Percentiles rank a stretch among this genome's conserved stretches.
Evolutionary conservation across 768 basidiomycete species (phyloP).

Genomic region (Serendipita sp.): DNA sequence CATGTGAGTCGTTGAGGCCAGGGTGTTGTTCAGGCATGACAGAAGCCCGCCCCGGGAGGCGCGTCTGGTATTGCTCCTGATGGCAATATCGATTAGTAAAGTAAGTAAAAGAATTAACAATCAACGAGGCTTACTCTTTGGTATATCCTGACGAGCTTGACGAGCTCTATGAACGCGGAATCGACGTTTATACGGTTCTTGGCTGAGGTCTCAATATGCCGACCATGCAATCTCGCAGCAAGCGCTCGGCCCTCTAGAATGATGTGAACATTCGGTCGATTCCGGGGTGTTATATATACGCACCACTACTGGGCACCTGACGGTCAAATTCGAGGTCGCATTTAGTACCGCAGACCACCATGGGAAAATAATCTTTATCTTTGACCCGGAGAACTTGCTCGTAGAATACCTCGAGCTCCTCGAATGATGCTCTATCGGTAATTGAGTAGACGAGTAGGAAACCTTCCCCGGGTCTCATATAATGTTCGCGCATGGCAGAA

Average conservation of each 20-base stretch:
- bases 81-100: neutral
- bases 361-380: slow-evolving; percentile 88
- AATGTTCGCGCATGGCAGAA: slow-evolving; percentile 93
- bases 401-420: slow-evolving; percentile 91
- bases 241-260: slow-evolving; percentile 26
- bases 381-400: slow-evolving; percentile 94
- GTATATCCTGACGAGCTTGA: slow-evolving; percentile 25
- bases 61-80: neutral
- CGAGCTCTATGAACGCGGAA: slow-evolving; percentile 26
- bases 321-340: slow-evolving; percentile 91
- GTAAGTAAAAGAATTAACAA: neutral
- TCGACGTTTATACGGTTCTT: slow-evolving; percentile 30
- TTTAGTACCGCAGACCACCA: slow-evolving; percentile 96
- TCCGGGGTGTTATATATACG: slow-evolving; percentile 15
- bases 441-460: slow-evolving; percentile 97
- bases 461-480: slow-evolving; percentile 97
- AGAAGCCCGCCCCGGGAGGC: neutral
- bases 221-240: slow-evolving; percentile 23
- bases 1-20: neutral
- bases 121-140: slow-evolving; percentile 20
- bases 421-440: slow-evolving; percentile 93
- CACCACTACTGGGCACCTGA: slow-evolving; percentile 39
- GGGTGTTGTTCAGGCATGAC: neutral
- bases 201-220: slow-evolving; percentile 30
- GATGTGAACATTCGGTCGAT: slow-evolving; percentile 2